These are phyloP conservation scores for Extremus antarcticus DNA, from an alignment of 495 filamentous ascomycete genomes.

Conservation along the genomic window DNA sequence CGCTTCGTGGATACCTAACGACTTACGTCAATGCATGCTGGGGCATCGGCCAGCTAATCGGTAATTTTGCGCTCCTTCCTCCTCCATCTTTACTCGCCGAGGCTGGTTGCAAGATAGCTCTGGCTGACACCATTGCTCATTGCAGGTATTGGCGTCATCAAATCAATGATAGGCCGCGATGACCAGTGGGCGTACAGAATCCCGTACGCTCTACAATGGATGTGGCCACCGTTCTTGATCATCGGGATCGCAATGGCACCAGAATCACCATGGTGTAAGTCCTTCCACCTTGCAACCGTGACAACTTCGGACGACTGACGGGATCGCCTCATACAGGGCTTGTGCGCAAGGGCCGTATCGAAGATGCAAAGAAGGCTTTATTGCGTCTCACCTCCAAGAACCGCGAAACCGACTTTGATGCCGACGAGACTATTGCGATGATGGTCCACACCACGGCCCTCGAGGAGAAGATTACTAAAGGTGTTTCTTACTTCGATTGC, in stretches of 20 bases:
- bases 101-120: not conserved
- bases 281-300: not conserved
- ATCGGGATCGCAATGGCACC: constrained; percentile 30
- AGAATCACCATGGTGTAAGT: constrained; percentile 23
- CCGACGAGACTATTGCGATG: constrained; percentile 30
- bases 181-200: constrained; percentile 33
- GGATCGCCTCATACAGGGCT: no score
- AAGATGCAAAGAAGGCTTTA: constrained; percentile 28
- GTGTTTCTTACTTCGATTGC: constrained; percentile 30
- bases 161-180: constrained; percentile 3
- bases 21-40: constrained; percentile 36
- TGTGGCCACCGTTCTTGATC: constrained; percentile 33
- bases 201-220: constrained; percentile 34
- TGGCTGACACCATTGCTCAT: not conserved
- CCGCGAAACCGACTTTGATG: constrained; percentile 29
- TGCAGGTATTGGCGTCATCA: not conserved
- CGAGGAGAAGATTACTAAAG: constrained; percentile 29
- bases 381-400: constrained; percentile 25
- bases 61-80: constrained; percentile 4
- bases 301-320: no score
- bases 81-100: no score
- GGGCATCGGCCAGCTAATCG: constrained; percentile 31
- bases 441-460: constrained; percentile 31
- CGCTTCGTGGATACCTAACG: constrained; percentile 36
- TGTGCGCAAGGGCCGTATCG: constrained; percentile 28